A percentile compares a stretch with the other conserved stretches of the same genome.
Evolutionary conservation across 163 green algal genomes (phyloP).

Genomic region (Scenedesmus sp.): DNA sequence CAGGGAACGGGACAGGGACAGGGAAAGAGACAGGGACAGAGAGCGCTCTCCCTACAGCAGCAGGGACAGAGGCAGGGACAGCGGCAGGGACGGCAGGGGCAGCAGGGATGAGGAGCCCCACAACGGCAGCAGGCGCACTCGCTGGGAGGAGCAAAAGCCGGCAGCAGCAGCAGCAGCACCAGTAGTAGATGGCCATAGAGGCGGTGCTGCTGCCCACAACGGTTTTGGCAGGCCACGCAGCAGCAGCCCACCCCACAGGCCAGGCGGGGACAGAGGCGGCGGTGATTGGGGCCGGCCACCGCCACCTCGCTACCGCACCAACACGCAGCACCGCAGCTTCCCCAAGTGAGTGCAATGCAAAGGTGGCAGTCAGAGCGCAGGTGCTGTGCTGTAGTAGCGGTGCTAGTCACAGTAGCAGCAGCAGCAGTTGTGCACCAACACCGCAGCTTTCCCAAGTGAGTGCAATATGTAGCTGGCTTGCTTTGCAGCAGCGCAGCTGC

Average conservation of each 20-base stretch:
- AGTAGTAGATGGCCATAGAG: background rate
- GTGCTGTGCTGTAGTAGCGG: background rate
- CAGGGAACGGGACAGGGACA: background rate
- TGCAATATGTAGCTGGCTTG: no score
- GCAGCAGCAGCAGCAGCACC: background rate
- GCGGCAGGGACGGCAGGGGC: background rate
- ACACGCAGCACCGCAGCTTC: conserved; percentile 19
- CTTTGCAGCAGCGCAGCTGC: no score
- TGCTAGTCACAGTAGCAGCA: background rate
- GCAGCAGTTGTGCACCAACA: background rate
- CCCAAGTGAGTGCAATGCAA: conserved; percentile 11
- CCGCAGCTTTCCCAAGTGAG: no score
- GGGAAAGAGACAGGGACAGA: conserved; percentile 15
- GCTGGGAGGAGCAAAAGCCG: background rate
- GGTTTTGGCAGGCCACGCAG: background rate
- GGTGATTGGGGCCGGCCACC: conserved; percentile 39
- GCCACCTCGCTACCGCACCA: conserved; percentile 1
- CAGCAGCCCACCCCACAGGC: background rate
- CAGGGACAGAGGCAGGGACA: background rate
- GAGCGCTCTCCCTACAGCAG: background rate
- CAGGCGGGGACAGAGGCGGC: background rate
- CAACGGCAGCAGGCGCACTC: background rate
- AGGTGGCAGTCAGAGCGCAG: background rate
- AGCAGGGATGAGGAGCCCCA: background rate
- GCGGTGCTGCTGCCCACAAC: background rate